Conservation (phyloP, 441 rosid species). For the Viola pubescens region DNA sequence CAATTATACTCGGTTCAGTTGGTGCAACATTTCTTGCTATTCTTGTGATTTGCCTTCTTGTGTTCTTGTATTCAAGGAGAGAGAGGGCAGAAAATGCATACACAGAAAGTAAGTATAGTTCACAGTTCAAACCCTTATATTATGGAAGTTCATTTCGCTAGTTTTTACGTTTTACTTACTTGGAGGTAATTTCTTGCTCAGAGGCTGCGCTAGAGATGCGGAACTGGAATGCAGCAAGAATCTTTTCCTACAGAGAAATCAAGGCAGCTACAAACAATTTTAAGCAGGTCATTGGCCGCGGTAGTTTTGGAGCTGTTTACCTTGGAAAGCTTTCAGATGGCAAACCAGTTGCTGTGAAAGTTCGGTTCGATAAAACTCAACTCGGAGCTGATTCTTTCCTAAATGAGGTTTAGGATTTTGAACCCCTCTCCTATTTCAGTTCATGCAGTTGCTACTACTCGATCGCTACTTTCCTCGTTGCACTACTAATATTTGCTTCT, state of each 20-base stretch:
- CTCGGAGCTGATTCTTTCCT: constrained; percentile 91
- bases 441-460: neutral
- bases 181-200: constrained; percentile 16
- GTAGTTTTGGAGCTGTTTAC: constrained; percentile 87
- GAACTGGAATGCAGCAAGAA: constrained; percentile 75
- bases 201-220: constrained; percentile 51
- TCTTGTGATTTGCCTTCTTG: constrained; percentile 27
- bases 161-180: constrained; percentile 15
- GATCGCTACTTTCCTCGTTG: constrained; percentile 1
- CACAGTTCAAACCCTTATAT: constrained; percentile 5
- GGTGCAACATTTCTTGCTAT: constrained; percentile 52
- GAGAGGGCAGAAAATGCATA: constrained; percentile 34
- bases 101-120: constrained; percentile 36
- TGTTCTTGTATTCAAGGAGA: constrained; percentile 38
- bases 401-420: constrained; percentile 52
- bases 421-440: constrained; percentile 2
- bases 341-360: constrained; percentile 79
- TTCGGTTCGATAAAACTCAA: constrained; percentile 70
- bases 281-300: constrained; percentile 77
- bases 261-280: constrained; percentile 70
- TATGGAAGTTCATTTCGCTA: neutral
- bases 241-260: constrained; percentile 76
- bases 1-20: constrained; percentile 47
- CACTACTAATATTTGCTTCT: neutral
- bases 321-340: constrained; percentile 77